Conservation (phyloP, 2,329 filamentous ascomycete species). For the Aspergillus spinulosporus region DNA sequence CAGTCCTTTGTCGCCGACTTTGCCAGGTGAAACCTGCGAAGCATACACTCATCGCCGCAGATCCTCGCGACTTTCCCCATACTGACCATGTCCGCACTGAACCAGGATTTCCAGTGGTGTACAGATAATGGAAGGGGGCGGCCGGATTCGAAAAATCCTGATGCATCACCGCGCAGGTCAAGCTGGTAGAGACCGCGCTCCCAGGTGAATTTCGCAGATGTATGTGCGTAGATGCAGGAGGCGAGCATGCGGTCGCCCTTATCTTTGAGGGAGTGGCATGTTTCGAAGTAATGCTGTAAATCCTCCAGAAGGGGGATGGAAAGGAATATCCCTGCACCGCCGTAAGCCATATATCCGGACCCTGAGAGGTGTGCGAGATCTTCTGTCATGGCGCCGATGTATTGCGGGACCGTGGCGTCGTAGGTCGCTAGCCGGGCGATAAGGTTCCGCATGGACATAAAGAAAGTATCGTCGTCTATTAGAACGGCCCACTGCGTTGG, state of each 20-base stretch:
- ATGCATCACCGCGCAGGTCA: conserved; percentile 53
- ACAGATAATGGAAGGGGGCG: conserved; percentile 42
- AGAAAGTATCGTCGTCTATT: conserved; percentile 63
- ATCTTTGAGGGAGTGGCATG: conserved; percentile 47
- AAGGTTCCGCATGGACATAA: conserved; percentile 54
- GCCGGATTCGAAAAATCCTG: conserved; percentile 60
- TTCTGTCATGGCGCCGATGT: conserved; percentile 57
- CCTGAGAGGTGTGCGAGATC: conserved; percentile 49
- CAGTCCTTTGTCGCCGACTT: conserved; percentile 8
- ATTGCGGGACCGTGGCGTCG: conserved; percentile 49
- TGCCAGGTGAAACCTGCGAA: conserved; percentile 18
- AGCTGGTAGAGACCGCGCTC: conserved; percentile 56
- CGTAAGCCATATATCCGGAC: conserved; percentile 58
- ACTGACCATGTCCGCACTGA: conserved; percentile 18
- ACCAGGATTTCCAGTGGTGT: conserved; percentile 25
- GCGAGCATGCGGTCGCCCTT: conserved; percentile 55
- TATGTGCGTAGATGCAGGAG: conserved; percentile 55
- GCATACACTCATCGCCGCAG: conserved; percentile 19
- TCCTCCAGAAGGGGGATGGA: conserved; percentile 51
- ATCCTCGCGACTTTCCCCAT: conserved; percentile 16
- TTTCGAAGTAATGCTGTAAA: conserved; percentile 47
- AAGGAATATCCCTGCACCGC: conserved; percentile 59
- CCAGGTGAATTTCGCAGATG: conserved; percentile 52
- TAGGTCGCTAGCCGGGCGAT: conserved; percentile 45
- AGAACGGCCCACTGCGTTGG: conserved; percentile 55